Base-by-base conservation (phyloP, 2,329 filamentous ascomycete species). In the Hymenoscyphus infarciens region DNA sequence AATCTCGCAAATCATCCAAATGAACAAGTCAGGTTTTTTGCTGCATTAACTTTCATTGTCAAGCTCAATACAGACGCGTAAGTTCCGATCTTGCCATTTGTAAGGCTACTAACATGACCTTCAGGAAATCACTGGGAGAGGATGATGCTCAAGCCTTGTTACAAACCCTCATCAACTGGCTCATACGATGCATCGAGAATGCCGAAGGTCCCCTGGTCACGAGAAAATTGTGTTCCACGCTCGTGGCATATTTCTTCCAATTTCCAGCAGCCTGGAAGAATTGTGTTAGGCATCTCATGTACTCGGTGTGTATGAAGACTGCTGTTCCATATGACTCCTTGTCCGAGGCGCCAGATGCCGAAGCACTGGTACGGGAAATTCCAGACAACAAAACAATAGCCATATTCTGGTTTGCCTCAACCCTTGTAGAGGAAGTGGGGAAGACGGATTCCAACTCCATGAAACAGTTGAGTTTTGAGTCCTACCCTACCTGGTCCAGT, bases 31-130 rank as follows among this genome's bases (percentile, higher is more conserved):
- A 89, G 90, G 67, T 98, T 98, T 77, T 97, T 96, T 74, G 95
- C 92, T 15, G 94, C 93, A 33, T 82, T 97, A 63, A 98, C 94
- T 0, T 89, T 97, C 68, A 96, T 92, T 58, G 87, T 98, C 70
- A 99, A 98, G 77, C 85, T 98, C 63, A 97, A 98, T 74, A 89
- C 88, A n/a, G 91, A 95, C 73, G 91, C 87, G 89, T 90, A 78
- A 66, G 80, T 71, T 22, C 15, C 16, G 8, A 15, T 11, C 5
- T 25, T 27, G 16, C 29, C n/a, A 29, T 52, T 3, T 29, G 15
- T 19, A 1, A 49, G 11, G 31, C 52, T 25, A n/a, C 19, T 59
- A 59, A 52, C n/a, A 10, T 62, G 57, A 63, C 71, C 57, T 70
- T 22, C 31, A 83, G 79, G 68, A 74, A 77, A 61, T 79, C 80